Evolutionary conservation across 345 rosid genomes (phyloP).

Genomic region (Eucalyptus regnans): DNA sequence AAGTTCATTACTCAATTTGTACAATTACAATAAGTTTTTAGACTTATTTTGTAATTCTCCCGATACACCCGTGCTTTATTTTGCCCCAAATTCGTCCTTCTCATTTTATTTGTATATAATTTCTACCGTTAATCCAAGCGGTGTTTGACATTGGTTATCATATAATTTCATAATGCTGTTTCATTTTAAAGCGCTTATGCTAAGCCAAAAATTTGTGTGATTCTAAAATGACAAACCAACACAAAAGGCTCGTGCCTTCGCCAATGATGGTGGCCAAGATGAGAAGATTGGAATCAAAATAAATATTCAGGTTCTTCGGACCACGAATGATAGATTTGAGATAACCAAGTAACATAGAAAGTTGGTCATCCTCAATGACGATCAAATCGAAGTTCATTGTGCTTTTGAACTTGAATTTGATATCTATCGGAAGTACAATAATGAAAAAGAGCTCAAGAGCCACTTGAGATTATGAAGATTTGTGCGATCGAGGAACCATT

Average conservation of each 20-base stretch:
- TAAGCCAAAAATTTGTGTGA: not conserved
- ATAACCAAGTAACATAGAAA: not conserved
- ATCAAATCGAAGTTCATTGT: not conserved
- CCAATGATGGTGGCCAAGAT: not conserved
- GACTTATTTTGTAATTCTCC: too few relatives aligned
- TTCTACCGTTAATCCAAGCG: not conserved
- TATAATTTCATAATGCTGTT: not conserved
- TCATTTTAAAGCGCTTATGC: not conserved
- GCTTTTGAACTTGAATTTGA: not conserved
- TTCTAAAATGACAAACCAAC: not conserved
- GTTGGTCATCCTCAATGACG: not conserved
- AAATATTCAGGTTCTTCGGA: not conserved
- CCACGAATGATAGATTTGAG: not conserved
- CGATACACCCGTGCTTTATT: rapidly evolving
- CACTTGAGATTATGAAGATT: not conserved
- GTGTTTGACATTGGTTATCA: not conserved
- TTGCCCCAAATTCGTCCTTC: not conserved
- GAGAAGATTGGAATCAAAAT: not conserved
- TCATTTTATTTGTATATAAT: not conserved
- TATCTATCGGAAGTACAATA: not conserved
- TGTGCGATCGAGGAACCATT: not conserved
- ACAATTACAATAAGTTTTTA: too few relatives aligned
- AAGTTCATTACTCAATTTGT: rapidly evolving
- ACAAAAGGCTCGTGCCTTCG: not conserved
- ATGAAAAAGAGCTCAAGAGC: not conserved